phyloP scores from a whole-genome alignment of 2,329 filamentous ascomycete species.

The Huntiella bhutanensis region DNA sequence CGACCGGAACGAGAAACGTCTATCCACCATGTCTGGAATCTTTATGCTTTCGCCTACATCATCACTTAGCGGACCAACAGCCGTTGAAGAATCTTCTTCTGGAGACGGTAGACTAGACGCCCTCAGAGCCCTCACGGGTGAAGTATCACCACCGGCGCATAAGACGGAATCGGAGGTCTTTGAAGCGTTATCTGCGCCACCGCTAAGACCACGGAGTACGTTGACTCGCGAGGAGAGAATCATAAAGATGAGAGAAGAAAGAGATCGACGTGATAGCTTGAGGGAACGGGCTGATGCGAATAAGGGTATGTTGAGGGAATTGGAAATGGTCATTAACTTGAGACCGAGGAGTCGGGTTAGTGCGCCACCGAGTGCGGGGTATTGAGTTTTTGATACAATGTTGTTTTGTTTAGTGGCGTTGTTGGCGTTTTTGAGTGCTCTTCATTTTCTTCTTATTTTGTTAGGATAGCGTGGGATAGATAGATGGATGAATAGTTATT shows the following conservation, averaged over 20 bases:
- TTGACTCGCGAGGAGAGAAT: conserved; percentile 78
- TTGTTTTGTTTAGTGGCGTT: conserved; percentile 7
- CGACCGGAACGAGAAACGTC: conserved; percentile 56
- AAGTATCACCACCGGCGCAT: conserved; percentile 31
- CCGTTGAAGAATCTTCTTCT: conserved; percentile 29
- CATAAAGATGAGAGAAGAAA: conserved; percentile 70
- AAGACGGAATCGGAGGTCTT: conserved; percentile 51
- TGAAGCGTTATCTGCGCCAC: conserved; percentile 63
- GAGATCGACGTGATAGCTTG: conserved; percentile 50
- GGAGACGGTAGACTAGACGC: conserved; percentile 33
- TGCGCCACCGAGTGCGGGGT: conserved; percentile 11
- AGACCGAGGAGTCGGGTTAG: conserved; percentile 24
- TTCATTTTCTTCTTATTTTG: conserved; percentile 4
- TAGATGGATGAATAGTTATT: not conserved
- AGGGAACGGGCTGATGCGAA: conserved; percentile 64
- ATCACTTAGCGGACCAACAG: conserved; percentile 49
- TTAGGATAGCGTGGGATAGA: not conserved
- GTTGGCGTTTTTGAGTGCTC: conserved; percentile 1
- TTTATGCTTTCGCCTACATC: conserved; percentile 32
- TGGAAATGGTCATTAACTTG: conserved; percentile 68
- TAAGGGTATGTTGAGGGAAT: conserved; percentile 75
- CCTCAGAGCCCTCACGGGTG: conserved; percentile 60
- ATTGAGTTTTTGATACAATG: conserved; percentile 10
- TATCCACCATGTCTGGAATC: conserved; percentile 41
- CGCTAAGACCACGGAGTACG: conserved; percentile 47